These are phyloP conservation scores for Parafenestella ontariensis DNA, from an alignment of 2,329 filamentous ascomycete genomes.

Conservation along the genomic window DNA sequence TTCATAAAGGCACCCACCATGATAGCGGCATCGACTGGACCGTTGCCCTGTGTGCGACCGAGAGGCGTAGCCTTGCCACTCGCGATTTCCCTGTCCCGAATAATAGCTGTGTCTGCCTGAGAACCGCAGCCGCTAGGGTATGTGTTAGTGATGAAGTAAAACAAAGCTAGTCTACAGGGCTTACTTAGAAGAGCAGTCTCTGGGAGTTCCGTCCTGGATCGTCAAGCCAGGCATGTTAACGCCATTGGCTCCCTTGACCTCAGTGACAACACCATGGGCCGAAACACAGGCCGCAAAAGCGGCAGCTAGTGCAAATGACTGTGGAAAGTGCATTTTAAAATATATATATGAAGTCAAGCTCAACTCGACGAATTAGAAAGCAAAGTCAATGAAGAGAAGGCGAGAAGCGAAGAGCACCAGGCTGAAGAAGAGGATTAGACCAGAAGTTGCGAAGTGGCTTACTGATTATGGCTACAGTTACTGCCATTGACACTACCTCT, in stretches of 20 bases:
- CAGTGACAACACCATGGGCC: slow-evolving; percentile 65
- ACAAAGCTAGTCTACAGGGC: background rate
- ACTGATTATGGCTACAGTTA: slow-evolving; percentile 20
- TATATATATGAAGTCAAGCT: slow-evolving; percentile 13
- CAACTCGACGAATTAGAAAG: slow-evolving; percentile 18
- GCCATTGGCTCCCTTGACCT: slow-evolving; percentile 66
- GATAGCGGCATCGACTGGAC: slow-evolving; percentile 64
- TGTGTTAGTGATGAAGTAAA: slow-evolving; percentile 17
- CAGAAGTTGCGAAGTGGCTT: slow-evolving; percentile 16
- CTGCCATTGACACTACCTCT: slow-evolving; percentile 15
- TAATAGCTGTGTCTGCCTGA: slow-evolving; percentile 73
- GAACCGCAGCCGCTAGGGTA: slow-evolving; percentile 61
- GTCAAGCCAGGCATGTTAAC: slow-evolving; percentile 68
- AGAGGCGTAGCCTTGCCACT: slow-evolving; percentile 63
- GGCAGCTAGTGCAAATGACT: slow-evolving; percentile 31
- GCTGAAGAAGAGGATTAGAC: slow-evolving; percentile 21
- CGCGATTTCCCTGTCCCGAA: slow-evolving; percentile 66
- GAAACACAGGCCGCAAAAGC: slow-evolving; percentile 53
- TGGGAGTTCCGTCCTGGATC: slow-evolving; percentile 71
- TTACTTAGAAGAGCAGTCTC: slow-evolving; percentile 65
- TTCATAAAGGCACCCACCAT: slow-evolving; percentile 69
- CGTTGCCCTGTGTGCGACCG: slow-evolving; percentile 68
- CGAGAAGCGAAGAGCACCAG: slow-evolving; percentile 26
- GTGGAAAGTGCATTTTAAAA: slow-evolving; percentile 38
- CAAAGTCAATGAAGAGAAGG: slow-evolving; percentile 8